Evolutionary conservation across 73 alveolate species (phyloP), one percentile per base, ranked within the genome.

Genomic region (Paramecium biaurelia): DNA sequence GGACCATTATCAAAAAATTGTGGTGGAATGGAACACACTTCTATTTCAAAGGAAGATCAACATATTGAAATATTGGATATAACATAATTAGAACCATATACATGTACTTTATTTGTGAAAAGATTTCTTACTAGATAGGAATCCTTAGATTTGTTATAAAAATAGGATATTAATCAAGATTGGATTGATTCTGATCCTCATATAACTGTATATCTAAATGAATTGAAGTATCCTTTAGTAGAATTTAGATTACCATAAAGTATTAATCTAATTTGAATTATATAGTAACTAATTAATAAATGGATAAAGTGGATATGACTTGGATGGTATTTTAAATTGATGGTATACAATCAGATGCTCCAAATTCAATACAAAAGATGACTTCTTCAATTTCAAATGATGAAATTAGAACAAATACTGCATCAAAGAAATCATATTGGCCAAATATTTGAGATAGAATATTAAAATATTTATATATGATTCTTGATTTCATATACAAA

Each of bases 171-270:
- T 1, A 58, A 58, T 20, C 20, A 58, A 18, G 76, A 21, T 28
- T 58, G 76, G 76, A 20, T 58, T 58, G 76, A 58, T 58, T 58
- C 76, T 8, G 76, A 58, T 58, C 76, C 76, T 18, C 76, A 58
- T 12, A 58, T 58, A 58, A 58, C 76, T 8, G 76, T 58, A 18
- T 58, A 58, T 58, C 20, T 58, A 58, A 58, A 14, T 20, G 76
- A 58, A 58, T 28, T 58, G 9, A 58, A 58, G 20, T 58, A 58
- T 58, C 76, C 76, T 30, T 14, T 63, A 7, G 23, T 58, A 58
- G 76, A 58, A 24, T 58, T 58, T 58, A 20, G 76, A 58, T 58
- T 58, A 58, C 76, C 76, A 15, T 24, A 24, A 58, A 58, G 76
- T 58, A 58, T 20, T 0, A 20, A 7, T 15, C 21, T 0, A 58